A percentile compares a stretch with the other conserved stretches of the same genome.
These are phyloP conservation scores for Zizania palustris DNA, from an alignment of 202 grass and related monocot species.

Conservation along the genomic window DNA sequence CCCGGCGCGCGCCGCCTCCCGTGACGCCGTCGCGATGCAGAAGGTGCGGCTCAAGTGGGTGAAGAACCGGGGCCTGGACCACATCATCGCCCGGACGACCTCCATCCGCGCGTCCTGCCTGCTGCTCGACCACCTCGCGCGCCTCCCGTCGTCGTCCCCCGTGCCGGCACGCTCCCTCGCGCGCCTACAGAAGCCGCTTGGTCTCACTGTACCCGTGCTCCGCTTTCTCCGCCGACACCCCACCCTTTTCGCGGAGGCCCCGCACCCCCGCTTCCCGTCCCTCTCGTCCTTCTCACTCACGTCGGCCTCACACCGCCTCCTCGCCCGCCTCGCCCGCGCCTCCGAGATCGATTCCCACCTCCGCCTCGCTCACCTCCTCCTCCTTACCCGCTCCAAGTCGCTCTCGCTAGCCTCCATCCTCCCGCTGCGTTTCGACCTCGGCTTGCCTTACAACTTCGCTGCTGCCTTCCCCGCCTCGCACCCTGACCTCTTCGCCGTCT, in stretches of 20 bases:
- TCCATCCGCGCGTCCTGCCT: constrained; percentile 81
- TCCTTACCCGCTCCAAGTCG: constrained; percentile 66
- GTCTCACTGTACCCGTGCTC: constrained; percentile 74
- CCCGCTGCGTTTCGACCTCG: constrained; percentile 86
- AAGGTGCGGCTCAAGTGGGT: constrained; percentile 98
- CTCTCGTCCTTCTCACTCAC: constrained; percentile 77
- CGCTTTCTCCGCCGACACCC: constrained; percentile 92
- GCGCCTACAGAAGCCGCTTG: constrained; percentile 69
- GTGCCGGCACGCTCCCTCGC: constrained; percentile 68
- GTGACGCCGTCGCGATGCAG: constrained; percentile 44
- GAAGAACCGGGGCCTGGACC: constrained; percentile 86
- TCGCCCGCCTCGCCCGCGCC: constrained; percentile 47
- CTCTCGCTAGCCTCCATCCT: constrained; percentile 66
- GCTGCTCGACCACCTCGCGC: constrained; percentile 75
- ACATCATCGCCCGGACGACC: constrained; percentile 85
- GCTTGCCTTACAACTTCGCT: constrained; percentile 74
- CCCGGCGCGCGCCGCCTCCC: neutral
- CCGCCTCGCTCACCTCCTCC: constrained; percentile 79
- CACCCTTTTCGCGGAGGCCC: constrained; percentile 70
- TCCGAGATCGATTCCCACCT: constrained; percentile 61
- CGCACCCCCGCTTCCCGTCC: constrained; percentile 77
- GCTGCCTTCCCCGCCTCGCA: constrained; percentile 52
- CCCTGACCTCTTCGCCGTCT: constrained; percentile 64
- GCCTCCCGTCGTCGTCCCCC: constrained; percentile 38
- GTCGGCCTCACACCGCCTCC: constrained; percentile 53